Conservation (phyloP, 768 basidiomycete species). For the Mycena filopes region DNA sequence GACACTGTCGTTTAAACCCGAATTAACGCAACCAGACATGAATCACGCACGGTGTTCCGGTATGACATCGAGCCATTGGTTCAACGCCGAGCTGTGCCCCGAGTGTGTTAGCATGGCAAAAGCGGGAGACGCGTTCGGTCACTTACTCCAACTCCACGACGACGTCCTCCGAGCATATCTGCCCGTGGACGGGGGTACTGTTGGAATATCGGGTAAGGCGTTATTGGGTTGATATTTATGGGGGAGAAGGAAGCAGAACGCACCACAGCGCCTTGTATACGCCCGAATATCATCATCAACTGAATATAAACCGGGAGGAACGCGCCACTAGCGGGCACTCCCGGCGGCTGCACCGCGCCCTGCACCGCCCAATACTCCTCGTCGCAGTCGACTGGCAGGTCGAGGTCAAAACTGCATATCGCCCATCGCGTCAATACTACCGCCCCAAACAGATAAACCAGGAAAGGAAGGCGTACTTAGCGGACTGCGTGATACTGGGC, state of each 20-base stretch:
- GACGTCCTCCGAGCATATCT: neutral
- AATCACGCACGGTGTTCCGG: conserved; percentile 18
- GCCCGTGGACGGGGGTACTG: conserved; percentile 5
- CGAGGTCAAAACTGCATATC: conserved; percentile 66
- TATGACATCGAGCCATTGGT: conserved; percentile 18
- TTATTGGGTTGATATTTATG: neutral
- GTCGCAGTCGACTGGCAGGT: conserved; percentile 67
- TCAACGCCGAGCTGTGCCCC: conserved; percentile 8
- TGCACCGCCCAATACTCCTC: conserved; percentile 57
- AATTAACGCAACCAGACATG: neutral
- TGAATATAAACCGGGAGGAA: neutral
- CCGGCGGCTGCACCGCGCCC: conserved; percentile 66
- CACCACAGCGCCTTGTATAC: conserved; percentile 17
- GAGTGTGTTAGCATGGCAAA: neutral
- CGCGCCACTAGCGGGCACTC: conserved; percentile 55
- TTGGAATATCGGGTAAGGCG: neutral
- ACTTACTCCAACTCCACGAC: conserved; percentile 17
- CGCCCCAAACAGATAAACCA: neutral
- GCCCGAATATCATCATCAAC: conserved; percentile 12
- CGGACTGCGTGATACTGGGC: conserved; percentile 70
- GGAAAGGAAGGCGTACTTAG: conserved; percentile 59
- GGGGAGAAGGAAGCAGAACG: too few relatives aligned
- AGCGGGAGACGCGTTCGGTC: neutral
- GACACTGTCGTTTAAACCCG: neutral
- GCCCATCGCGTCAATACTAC: neutral